Evolutionary conservation across 108 stramenopile genomes (phyloP), one percentile per base, ranked within the genome.

Genomic region (Conticribra guillardii): DNA sequence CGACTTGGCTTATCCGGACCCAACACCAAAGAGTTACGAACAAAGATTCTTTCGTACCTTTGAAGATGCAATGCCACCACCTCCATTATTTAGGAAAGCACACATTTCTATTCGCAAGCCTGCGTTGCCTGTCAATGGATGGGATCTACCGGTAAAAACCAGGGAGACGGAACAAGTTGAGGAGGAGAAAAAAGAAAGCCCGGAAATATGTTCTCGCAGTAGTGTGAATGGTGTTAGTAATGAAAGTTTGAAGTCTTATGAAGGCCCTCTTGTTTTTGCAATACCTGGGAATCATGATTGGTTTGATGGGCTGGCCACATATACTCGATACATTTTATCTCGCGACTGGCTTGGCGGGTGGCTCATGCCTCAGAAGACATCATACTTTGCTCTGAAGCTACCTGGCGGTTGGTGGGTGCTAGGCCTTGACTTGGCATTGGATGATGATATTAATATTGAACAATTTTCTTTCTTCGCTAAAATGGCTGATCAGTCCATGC

Each of bases 281-380:
- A 69, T 83, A 21, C 87, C 87, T 19, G 87, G 87, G 0, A 88
- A 88, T 23, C 87, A 88, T 68, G 87, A 88, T 48, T 88, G 87
- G 87, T 85, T 84, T 58, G 87, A 88, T 69, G 87, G 87, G 4
- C 76, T 88, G 9, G 64, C 70, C 11, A 85, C 85, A 15, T 88
- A 77, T 46, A 81, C 81, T 9, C 72, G 83, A 45, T 84, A 82
- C 46, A 81, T 88, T 50, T 61, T 85, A 53, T 75, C 68, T 15
- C 64, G 85, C 15, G 87, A 88, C 51, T 85, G 80, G 80, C 79
- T 88, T 3, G 87, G 87, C 0, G 87, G 85, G 14, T 88, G 87
- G 87, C 51, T 84, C 3, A 82, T 88, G 76, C 87, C 87, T 9
- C 87, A 88, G 45, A 34, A 64, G 52, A 73, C 83, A 19, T 82